Conservation (phyloP, 1,284 basidiomycete species). For the Malassezia vespertilionis region DNA sequence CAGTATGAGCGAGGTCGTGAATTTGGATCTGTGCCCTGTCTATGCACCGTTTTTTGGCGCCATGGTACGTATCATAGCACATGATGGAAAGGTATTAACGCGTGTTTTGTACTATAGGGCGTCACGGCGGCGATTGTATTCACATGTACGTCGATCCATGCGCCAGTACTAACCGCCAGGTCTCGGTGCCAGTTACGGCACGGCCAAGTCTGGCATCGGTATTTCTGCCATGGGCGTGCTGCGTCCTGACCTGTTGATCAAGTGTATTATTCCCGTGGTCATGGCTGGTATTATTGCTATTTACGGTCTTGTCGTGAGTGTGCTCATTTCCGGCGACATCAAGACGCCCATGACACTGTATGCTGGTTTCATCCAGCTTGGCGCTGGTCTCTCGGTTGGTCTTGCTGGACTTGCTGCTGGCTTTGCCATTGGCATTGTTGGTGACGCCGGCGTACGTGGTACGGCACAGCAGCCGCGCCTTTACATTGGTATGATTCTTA, state of each 20-base stretch:
- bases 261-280: conserved; percentile 90
- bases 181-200: conserved; percentile 90
- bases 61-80: conserved; percentile 57
- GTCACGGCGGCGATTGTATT: conserved; percentile 94
- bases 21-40: conserved; percentile 44
- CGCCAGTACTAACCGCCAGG: conserved; percentile 47
- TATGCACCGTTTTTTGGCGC: conserved; percentile 88
- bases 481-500: conserved; percentile 64
- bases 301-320: conserved; percentile 56
- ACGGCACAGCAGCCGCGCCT: conserved; percentile 67
- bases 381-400: conserved; percentile 82
- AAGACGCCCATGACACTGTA: conserved; percentile 54
- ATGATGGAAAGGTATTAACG: not conserved
- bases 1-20: conserved; percentile 32
- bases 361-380: conserved; percentile 88
- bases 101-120: conserved; percentile 59
- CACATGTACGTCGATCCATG: conserved; percentile 62
- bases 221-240: conserved; percentile 91
- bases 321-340: conserved; percentile 49
- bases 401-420: conserved; percentile 89
- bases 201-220: conserved; percentile 92
- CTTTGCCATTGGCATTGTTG: conserved; percentile 91
- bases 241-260: conserved; percentile 96
- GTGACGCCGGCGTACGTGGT: conserved; percentile 60
- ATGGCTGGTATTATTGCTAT: conserved; percentile 95